Conservation (phyloP, 2,329 filamentous ascomycete genomes). For the Xylariaceae sp. region DNA sequence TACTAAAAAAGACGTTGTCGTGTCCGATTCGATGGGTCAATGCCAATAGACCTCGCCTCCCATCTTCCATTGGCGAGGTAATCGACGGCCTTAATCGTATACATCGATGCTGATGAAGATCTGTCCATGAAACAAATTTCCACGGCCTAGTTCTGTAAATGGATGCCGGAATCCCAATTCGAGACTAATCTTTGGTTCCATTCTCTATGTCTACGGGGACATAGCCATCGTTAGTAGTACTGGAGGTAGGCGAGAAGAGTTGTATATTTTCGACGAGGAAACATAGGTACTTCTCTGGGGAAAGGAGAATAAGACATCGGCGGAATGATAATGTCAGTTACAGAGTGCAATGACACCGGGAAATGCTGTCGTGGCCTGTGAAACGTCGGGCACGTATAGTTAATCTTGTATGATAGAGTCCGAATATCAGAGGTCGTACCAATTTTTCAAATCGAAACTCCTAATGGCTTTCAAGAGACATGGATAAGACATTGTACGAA, state of each 20-base stretch:
- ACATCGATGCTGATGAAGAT: slow-evolving; percentile 76
- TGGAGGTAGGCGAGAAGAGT: slow-evolving; percentile 13
- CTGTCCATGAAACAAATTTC: slow-evolving; percentile 56
- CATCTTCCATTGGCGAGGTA: slow-evolving; percentile 64
- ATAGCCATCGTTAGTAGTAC: slow-evolving; percentile 19
- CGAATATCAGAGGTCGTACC: too few species aligned
- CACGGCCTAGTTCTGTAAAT: slow-evolving; percentile 38
- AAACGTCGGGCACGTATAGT: too few species aligned
- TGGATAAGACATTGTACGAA: too few species aligned
- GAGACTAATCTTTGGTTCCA: slow-evolving; percentile 19
- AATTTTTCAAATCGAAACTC: too few species aligned
- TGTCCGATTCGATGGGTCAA: slow-evolving; percentile 68
- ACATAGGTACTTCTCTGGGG: slow-evolving; percentile 19
- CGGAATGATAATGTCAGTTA: too few species aligned
- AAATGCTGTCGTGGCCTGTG: too few species aligned
- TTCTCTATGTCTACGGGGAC: slow-evolving; percentile 14
- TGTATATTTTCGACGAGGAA: slow-evolving; percentile 19
- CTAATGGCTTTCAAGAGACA: neutral
- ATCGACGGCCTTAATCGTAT: slow-evolving; percentile 65
- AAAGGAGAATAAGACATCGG: neutral
- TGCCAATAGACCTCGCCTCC: slow-evolving; percentile 61
- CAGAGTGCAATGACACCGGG: too few species aligned
- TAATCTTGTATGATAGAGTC: too few species aligned
- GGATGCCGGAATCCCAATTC: slow-evolving; percentile 36
- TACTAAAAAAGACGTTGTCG: slow-evolving; percentile 70